These are phyloP conservation scores for Neurospora sp. DNA, from an alignment of 495 filamentous ascomycete species.

Conservation along the genomic window DNA sequence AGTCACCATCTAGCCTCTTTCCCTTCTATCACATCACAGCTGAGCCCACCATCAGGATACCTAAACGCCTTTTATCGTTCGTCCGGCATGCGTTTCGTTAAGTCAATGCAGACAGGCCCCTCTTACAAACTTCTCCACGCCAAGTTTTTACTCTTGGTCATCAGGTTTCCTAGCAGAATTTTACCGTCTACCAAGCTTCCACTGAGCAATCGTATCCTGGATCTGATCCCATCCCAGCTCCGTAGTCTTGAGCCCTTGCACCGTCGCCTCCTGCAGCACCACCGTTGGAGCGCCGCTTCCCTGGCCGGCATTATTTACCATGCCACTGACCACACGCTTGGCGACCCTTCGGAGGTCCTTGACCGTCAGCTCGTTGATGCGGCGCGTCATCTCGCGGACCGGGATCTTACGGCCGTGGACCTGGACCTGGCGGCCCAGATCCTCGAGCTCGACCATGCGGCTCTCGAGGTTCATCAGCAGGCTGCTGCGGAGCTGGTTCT, in stretches of 20 bases:
- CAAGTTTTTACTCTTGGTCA: neutral
- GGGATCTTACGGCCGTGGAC: constrained; percentile 87
- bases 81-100: neutral
- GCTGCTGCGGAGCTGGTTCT: constrained; percentile 88
- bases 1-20: neutral
- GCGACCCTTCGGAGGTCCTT: constrained; percentile 83
- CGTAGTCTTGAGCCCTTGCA: constrained; percentile 37
- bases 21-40: neutral
- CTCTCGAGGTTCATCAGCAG: constrained; percentile 97
- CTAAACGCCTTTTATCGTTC: neutral
- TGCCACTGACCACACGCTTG: constrained; percentile 62
- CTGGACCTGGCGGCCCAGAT: constrained; percentile 91
- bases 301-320: constrained; percentile 61
- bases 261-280: constrained; percentile 74
- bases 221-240: constrained; percentile 78
- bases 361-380: constrained; percentile 74
- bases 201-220: constrained; percentile 70
- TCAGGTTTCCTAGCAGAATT: neutral
- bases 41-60: neutral
- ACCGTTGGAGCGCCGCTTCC: constrained; percentile 92
- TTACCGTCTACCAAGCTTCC: constrained; percentile 61
- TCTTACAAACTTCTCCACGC: neutral
- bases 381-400: constrained; percentile 82
- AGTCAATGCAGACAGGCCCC: neutral
- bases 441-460: constrained; percentile 97